phyloP scores from a whole-genome alignment of 2,329 filamentous ascomycete species.

The Herpomyces periplanetae region DNA sequence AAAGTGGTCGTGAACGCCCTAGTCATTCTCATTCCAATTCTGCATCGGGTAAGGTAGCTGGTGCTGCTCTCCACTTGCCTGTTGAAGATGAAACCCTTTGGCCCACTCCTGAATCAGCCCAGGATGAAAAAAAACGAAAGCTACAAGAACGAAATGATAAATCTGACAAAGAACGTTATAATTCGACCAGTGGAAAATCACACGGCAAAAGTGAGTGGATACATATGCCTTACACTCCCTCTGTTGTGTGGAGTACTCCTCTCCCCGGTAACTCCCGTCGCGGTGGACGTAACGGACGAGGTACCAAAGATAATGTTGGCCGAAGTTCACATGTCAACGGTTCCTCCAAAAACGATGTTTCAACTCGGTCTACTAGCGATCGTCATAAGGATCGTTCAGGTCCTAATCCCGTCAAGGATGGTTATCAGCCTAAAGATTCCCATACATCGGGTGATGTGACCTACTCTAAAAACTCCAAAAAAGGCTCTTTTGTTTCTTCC shows the following conservation, averaged over 20 bases:
- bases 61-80: constrained; percentile 15
- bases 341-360: too few relatives aligned
- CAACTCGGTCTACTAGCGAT: too few relatives aligned
- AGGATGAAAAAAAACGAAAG: constrained; percentile 37
- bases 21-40: too few relatives aligned
- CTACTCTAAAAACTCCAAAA: too few relatives aligned
- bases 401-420: constrained; percentile 5
- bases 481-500: too few relatives aligned
- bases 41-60: too few relatives aligned
- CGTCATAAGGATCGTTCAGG: constrained; percentile 7
- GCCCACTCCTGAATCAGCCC: constrained; percentile 54
- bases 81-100: constrained; percentile 40
- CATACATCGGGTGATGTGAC: too few relatives aligned
- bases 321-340: constrained; percentile 3
- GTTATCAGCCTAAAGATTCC: constrained; percentile 1
- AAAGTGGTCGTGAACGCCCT: too few relatives aligned
- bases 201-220: constrained; percentile 51
- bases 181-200: constrained; percentile 12
- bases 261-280: constrained; percentile 14
- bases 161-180: constrained; percentile 19
- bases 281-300: constrained; percentile 5
- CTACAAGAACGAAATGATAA: constrained; percentile 17
- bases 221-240: constrained; percentile 38
- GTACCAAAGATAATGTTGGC: constrained; percentile 5
- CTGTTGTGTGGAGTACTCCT: constrained; percentile 52